Percentiles rank a stretch among this genome's conserved stretches.
These are phyloP conservation scores for Stentor roeselii DNA, from an alignment of 73 alveolate genomes.

Conservation along the genomic window DNA sequence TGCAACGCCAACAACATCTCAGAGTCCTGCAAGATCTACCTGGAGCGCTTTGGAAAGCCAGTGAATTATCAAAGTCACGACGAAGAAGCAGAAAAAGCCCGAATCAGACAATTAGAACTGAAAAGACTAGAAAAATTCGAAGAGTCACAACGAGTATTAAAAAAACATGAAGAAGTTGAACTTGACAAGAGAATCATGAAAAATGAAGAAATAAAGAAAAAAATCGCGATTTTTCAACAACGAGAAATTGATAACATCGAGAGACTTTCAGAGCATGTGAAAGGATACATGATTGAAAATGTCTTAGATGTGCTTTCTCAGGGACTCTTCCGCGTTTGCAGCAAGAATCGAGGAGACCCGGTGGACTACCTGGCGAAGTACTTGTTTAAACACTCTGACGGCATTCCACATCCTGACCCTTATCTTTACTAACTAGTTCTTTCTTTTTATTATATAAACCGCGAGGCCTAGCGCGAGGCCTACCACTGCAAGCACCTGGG, in stretches of 20 bases:
- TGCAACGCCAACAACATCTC: conserved; percentile 25
- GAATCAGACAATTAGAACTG: neutral
- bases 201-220: conserved; percentile 24
- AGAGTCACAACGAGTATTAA: neutral
- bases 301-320: conserved; percentile 83
- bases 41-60: conserved; percentile 39
- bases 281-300: conserved; percentile 83
- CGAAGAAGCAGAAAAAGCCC: neutral
- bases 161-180: neutral
- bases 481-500: neutral
- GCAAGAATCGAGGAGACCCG: conserved; percentile 85
- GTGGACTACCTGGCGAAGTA: conserved; percentile 72
- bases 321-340: conserved; percentile 88
- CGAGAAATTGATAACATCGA: conserved; percentile 79
- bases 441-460: no score
- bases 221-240: conserved; percentile 72
- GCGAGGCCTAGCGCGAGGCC: neutral
- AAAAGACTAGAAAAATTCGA: neutral
- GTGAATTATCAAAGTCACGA: conserved; percentile 37
- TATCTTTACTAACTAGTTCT: neutral
- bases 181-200: conserved; percentile 10
- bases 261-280: conserved; percentile 75
- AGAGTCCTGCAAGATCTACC: conserved; percentile 4
- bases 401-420: conserved; percentile 27
- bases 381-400: conserved; percentile 10